Base-by-base conservation (phyloP, 345 rosid genomes). In the Lagerstroemia speciosa region DNA sequence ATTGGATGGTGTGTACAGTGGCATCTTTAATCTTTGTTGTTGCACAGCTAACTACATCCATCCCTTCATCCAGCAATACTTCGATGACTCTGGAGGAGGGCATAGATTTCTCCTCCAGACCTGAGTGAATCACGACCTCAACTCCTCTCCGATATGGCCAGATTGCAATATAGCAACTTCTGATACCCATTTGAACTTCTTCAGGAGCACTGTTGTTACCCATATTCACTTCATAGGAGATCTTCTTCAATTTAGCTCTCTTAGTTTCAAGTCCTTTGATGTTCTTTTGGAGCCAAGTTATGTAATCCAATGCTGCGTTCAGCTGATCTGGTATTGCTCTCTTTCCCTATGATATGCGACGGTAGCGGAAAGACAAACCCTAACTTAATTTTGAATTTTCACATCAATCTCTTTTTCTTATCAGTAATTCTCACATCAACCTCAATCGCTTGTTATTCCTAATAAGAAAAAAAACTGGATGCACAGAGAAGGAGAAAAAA, bases 241-340 rank as follows among this genome's bases (percentile, higher is more conserved):
- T 60, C 58, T 65, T 69, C 60, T 83, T 82, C 20, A 85, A 75
- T 52, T 79, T 76, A 26, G 84, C 79, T 75, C 79, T 87, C 69
- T 75, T 76, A 30, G 33, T 71, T 71, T 82, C 69, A 34, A 87
- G 73, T 57, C 78, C 86, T 67, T 81, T 72, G 62, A 77, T 77
- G 71, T 77, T 83, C 68, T 38, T 77, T 72, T 80, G 79, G 22
- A 85, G 69, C 65, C 79, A 72, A 67, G 73, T 86, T 67, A 91
- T 83, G 67, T 89, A 85, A 60, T 84, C 83, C 68, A 77, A 83
- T 0, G 93, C 90, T 75, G 80, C 96, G 55, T 83, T 67, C 77
- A 87, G 82, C 53, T 83, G 90, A 83, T 89, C 97, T 29, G 92
- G 86, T 69, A 80, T 78, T 27, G 96, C 83, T 24, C 97, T 84